Evolutionary conservation across 2,329 filamentous ascomycete genomes (phyloP), one percentile per base, ranked within the genome.

Genomic region (Massarina eburnea): DNA sequence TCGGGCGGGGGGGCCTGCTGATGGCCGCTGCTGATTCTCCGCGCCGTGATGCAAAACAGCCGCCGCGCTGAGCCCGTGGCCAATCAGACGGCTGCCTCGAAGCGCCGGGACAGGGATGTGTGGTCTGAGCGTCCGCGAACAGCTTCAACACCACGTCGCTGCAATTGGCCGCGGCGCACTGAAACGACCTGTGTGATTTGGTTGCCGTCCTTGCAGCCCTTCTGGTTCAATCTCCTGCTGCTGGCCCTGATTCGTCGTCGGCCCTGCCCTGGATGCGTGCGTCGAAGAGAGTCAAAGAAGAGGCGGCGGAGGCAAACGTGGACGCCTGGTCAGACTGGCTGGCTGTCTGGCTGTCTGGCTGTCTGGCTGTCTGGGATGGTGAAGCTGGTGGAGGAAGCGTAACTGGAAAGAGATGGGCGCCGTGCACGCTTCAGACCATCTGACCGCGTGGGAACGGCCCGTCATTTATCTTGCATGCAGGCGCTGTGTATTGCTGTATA

Each of bases 161-260:
- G 48, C 51, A 50, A 56, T 57, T 58, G 55, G 58, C 51, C 34
- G 21, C 12, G 9, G 17, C 39, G 29, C 43, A 56, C 51, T 61
- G 62, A 67, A 67, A 65, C 63, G 55, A 53, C 48, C 48, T 45
- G 62, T 67, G 67, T 68, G 65, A 68, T 67, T 61, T 55, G 61
- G 47, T 50, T 63, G 58, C 49, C 37, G 61, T 55, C 61, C 66
- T 62, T 70, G 66, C 66, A 70, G 62, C 57, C 55, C 46, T 49
- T 48, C 51, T 45, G 43, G 52, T 29, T 52, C 47, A 45, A 39
- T 40, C 33, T 36, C 42, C 45, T 46, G 39, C 35, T 44, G 44
- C 33, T 37, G 44, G 18, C 43, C 43, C 39, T 64, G 64, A 68
- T 67, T 68, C 56, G 66, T 45, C 40, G 46, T 14, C 22, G 41